phyloP scores from a whole-genome alignment of 495 filamentous ascomycete species.

The Trypethelium eluteriae region DNA sequence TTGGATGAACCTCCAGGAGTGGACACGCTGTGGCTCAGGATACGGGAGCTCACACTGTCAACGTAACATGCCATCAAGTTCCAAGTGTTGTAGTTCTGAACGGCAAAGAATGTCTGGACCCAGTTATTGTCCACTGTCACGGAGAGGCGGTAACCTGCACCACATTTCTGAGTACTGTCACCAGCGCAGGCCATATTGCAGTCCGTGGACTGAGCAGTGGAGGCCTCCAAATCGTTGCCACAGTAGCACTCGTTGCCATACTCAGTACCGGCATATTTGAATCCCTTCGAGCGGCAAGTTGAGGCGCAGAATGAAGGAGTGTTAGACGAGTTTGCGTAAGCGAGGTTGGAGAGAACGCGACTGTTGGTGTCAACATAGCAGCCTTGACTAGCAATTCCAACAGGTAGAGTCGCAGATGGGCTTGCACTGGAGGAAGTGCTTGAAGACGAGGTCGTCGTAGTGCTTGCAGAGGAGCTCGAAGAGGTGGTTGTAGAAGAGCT shows the following conservation, averaged over 20 bases:
- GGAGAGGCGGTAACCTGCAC: slow-evolving; percentile 12
- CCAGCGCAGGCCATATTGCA: slow-evolving; percentile 14
- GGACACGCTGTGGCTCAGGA: slow-evolving; percentile 11
- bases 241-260: slow-evolving; percentile 17
- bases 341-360: slow-evolving; percentile 11
- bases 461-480: neutral
- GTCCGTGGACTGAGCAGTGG: slow-evolving; percentile 5
- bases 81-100: slow-evolving; percentile 16
- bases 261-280: slow-evolving; percentile 15
- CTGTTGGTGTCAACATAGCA: slow-evolving; percentile 10
- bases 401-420: slow-evolving; percentile 7
- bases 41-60: slow-evolving; percentile 10
- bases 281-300: slow-evolving; percentile 13
- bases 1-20: slow-evolving; percentile 10
- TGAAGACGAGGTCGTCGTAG: neutral
- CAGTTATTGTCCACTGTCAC: slow-evolving; percentile 11
- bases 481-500: neutral
- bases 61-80: slow-evolving; percentile 20
- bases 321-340: slow-evolving; percentile 10
- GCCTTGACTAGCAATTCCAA: slow-evolving; percentile 10
- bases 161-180: slow-evolving; percentile 12
- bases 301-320: slow-evolving; percentile 15
- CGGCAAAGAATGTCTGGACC: slow-evolving; percentile 13
- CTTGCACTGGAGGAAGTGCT: slow-evolving; percentile 1
- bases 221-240: slow-evolving; percentile 7